Base-by-base conservation (phyloP, 176 grass and related monocot species). In the Rhynchospora pubera region DNA sequence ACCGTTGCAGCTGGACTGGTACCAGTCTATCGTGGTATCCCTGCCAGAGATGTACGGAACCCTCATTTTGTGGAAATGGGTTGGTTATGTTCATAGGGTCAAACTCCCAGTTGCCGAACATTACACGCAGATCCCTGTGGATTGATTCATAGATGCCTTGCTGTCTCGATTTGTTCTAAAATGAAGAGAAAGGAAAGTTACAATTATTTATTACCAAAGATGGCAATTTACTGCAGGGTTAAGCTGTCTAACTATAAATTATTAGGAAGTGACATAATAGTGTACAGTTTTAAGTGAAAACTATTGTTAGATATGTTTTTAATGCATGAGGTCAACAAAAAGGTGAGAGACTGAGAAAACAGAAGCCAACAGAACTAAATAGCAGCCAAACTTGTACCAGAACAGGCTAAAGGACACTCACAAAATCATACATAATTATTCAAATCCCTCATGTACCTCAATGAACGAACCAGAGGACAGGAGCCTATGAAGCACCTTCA, bases 21-120 rank as follows among this genome's bases (percentile, higher is more conserved):
- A 97, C 87, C 73, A 97, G 74, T 74, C 80, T 79, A 78, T 97
- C 89, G 64, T 97, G 80, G 2, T 86, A 89, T 16, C 87, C 94
- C 81, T 97, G 91, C 94, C 91, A 93, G 53, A 97, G 65, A 89
- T 97, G 91, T 53, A 91, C 85, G n/a, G 81, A 85, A 12, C 91
- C 89, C 63, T 93, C 84, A 66, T 90, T 88, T 86, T 89, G 66
- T 48, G 91, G 84, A 91, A 93, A 93, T 14, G 85, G 91, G 51
- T 91, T 83, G 7, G 73, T 86, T 62, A 90, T 79, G 62, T 93
- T 91, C 94, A 93, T 91, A 15, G 91, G 89, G 66, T 90, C 89
- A n/a, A 97, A 91, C 32, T 97, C 91, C 89, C 93, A 97, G 12
- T 23, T 89, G 58, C 91, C 87, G 73, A 93, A 97, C 81, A 84